Base-by-base conservation (phyloP, 2,329 filamentous ascomycete genomes). In the Diaporthe batatas region DNA sequence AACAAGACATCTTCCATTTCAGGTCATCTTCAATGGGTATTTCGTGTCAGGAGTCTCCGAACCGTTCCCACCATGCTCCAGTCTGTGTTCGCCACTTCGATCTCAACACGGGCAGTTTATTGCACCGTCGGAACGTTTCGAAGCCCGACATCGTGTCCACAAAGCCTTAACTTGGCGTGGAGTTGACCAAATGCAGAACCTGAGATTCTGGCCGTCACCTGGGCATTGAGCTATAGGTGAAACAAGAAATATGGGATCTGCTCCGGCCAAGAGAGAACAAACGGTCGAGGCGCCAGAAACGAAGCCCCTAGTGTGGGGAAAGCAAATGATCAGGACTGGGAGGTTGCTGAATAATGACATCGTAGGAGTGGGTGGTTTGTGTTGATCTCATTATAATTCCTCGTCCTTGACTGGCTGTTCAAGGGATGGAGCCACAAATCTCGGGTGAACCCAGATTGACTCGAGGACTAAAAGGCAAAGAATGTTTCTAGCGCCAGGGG, bases 271-370 rank as follows among this genome's bases (percentile, higher is more conserved):
- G 7, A 21, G 44, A 36, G 29, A 51, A 49, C 44, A 65, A 12
- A 36, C n/a, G 21, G 44, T 21, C n/a, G 14, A 65, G 23, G 12
- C 29, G 39, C 11, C 21, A 65, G 44, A 36, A 36, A 25, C 62
- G 18, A 36, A 65, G 25, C 62, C 47, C 62, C 32, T 65, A 18
- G 21, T 51, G 62, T 65, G 44, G 62, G 23, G 62, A 65, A 47
- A 51, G 62, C 62, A 65, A 65, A 65, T 65, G 62, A 65, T 36
- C 62, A 65, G 21, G 62, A 65, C 62, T 65, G 44, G 44, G 36
- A 65, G 51, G 44, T 11, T 14, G 62, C 62, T 65, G 62, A 65
- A 65, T 53, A 65, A 65, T 51, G 29, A 3, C 62, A 36, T 65
- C n/a, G 25, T 12, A 3, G 18, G n/a, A 25, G 44, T 65, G 44